Conservation (phyloP, 768 basidiomycete species). For the Rickenella mellea region DNA sequence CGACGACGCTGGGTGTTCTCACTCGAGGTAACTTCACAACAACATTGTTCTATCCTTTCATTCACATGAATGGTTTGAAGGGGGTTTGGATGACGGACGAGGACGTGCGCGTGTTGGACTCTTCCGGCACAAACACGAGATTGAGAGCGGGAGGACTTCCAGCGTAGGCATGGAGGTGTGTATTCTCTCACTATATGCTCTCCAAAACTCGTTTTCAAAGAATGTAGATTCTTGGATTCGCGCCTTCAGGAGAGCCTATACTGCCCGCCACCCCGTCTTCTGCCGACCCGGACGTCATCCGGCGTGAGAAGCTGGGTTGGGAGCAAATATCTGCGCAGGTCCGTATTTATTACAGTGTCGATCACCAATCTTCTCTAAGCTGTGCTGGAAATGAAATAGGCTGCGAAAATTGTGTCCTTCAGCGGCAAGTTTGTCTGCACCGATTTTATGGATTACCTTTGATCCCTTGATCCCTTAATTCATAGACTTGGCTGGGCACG, state of each 20-base stretch:
- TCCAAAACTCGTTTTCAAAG: not conserved
- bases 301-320: constrained; percentile 89
- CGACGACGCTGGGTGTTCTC: constrained; percentile 87
- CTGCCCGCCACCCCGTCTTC: constrained; percentile 54
- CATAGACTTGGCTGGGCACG: constrained; percentile 90
- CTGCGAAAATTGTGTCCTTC: constrained; percentile 91
- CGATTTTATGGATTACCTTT: not conserved
- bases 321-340: constrained; percentile 86
- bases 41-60: constrained; percentile 10
- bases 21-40: constrained; percentile 62
- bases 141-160: constrained; percentile 91
- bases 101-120: constrained; percentile 78
- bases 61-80: constrained; percentile 22
- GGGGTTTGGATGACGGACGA: constrained; percentile 72
- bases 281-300: constrained; percentile 50
- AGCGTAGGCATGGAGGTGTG: constrained; percentile 94
- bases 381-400: no score
- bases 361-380: no score
- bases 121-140: constrained; percentile 95
- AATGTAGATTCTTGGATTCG: constrained; percentile 79
- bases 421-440: constrained; percentile 43
- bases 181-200: not conserved
- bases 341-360: no score
- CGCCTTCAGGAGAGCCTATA: constrained; percentile 65
- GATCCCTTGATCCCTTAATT: not conserved